Conservation (phyloP, 106 monocot genomes). For the Allium cepa region DNA sequence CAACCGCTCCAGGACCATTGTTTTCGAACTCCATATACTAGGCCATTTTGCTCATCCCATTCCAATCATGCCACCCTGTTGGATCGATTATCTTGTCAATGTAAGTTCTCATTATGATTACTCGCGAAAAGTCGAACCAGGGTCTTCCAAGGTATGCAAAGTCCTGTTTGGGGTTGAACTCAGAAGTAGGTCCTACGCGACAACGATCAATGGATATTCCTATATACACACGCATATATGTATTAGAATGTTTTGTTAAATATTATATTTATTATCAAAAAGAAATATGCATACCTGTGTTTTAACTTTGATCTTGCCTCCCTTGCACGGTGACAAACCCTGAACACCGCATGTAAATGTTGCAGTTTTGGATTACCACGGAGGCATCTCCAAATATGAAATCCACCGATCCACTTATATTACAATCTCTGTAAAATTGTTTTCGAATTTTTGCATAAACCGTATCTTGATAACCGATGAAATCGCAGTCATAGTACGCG, state of each 20-base stretch:
- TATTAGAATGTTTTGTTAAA: too few relatives aligned
- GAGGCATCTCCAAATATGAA: background rate
- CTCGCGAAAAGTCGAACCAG: background rate
- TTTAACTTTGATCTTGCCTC: too few relatives aligned
- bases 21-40: conserved; percentile 38
- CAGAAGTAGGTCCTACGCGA: too few relatives aligned
- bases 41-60: conserved; percentile 4
- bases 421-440: background rate
- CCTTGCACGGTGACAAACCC: too few relatives aligned
- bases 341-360: background rate
- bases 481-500: background rate
- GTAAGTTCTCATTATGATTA: background rate
- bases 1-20: conserved; percentile 14
- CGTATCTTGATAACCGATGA: background rate
- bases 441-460: background rate
- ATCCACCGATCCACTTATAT: background rate
- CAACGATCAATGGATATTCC: too few relatives aligned
- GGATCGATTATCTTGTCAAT: background rate
- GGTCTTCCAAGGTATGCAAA: conserved; percentile 1
- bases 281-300: too few relatives aligned
- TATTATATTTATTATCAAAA: too few relatives aligned
- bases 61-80: background rate
- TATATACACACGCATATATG: too few relatives aligned
- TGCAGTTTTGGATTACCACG: background rate
- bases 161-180: too few relatives aligned